Percentiles rank a stretch among this genome's conserved stretches.
Evolutionary conservation across 768 basidiomycete genomes (phyloP).

Genomic region (Gymnopilus junonius): DNA sequence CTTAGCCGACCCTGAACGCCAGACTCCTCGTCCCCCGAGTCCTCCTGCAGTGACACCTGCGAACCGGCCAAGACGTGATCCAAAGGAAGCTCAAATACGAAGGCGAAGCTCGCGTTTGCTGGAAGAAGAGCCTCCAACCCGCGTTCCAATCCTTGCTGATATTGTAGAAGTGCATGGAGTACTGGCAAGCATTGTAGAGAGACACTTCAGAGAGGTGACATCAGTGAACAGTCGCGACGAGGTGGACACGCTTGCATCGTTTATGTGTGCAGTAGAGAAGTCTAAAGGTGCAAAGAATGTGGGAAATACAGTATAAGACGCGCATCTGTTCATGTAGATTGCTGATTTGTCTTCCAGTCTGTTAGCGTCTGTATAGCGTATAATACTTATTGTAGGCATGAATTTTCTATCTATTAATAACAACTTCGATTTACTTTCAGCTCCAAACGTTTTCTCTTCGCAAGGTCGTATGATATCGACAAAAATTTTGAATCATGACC

Average conservation of each 20-base stretch:
- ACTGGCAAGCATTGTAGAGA: conserved; percentile 72
- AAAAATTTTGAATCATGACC: too few relatives aligned
- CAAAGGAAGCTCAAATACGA: conserved; percentile 56
- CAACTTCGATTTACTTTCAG: too few relatives aligned
- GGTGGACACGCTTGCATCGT: conserved; percentile 80
- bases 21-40: conserved; percentile 53
- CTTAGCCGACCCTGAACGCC: conserved; percentile 54
- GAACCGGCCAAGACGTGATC: conserved; percentile 75
- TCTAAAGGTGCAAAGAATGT: conserved; percentile 39
- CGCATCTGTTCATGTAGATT: too few relatives aligned
- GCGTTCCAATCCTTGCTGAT: conserved; percentile 73
- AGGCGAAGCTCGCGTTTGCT: conserved; percentile 74
- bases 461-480: too few relatives aligned
- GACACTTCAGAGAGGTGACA: conserved; percentile 68
- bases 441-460: too few relatives aligned
- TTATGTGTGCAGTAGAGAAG: conserved; percentile 78
- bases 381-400: too few relatives aligned
- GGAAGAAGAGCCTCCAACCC: conserved; percentile 61
- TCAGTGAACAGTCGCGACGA: conserved; percentile 63
- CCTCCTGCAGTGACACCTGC: conserved; percentile 61
- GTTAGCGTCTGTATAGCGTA: too few relatives aligned
- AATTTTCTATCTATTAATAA: too few relatives aligned
- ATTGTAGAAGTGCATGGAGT: conserved; percentile 67
- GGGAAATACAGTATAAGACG: conserved; percentile 9
- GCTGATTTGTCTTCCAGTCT: too few relatives aligned